A percentile compares a stretch with the other conserved stretches of the same genome.
Evolutionary conservation across 2,329 filamentous ascomycete species (phyloP).

Genomic region (Plectosphaerella sp.): DNA sequence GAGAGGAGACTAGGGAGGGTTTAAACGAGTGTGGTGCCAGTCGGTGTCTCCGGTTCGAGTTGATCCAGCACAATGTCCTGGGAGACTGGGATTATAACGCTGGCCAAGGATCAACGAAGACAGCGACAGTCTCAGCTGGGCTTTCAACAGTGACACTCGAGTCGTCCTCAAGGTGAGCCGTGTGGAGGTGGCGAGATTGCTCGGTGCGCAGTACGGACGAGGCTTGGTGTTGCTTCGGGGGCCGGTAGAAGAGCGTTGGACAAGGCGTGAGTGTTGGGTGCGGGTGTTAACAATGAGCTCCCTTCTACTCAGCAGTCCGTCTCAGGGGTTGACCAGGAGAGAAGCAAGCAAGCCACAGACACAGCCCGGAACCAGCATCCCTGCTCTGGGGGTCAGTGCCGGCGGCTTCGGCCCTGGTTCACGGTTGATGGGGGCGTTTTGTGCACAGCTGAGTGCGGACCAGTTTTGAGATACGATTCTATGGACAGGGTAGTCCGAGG

Average conservation of each 20-base stretch:
- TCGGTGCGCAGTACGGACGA: too few species aligned
- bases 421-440: too few species aligned
- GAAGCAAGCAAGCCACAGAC: background rate
- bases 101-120: slow-evolving; percentile 1
- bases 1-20: too few species aligned
- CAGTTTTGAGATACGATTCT: too few species aligned
- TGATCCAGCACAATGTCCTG: background rate
- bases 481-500: too few species aligned
- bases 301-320: background rate
- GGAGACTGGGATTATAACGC: background rate
- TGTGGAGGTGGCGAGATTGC: slow-evolving; percentile 7
- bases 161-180: slow-evolving; percentile 3
- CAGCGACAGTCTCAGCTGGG: background rate
- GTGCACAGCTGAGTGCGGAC: too few species aligned
- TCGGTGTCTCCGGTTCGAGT: background rate
- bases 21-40: too few species aligned
- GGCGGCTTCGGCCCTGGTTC: background rate
- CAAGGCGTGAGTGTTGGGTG: slow-evolving; percentile 4
- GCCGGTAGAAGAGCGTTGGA: slow-evolving; percentile 3
- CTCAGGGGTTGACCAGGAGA: slow-evolving; percentile 2
- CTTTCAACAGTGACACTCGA: background rate
- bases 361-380: slow-evolving; percentile 1
- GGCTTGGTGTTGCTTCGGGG: too few species aligned
- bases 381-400: slow-evolving; percentile 4
- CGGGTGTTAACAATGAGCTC: slow-evolving; percentile 6